Evolutionary conservation across 192 early-diverging fungal genomes (phyloP), one percentile per base, ranked within the genome.

Genomic region (Coemansia sp.): DNA sequence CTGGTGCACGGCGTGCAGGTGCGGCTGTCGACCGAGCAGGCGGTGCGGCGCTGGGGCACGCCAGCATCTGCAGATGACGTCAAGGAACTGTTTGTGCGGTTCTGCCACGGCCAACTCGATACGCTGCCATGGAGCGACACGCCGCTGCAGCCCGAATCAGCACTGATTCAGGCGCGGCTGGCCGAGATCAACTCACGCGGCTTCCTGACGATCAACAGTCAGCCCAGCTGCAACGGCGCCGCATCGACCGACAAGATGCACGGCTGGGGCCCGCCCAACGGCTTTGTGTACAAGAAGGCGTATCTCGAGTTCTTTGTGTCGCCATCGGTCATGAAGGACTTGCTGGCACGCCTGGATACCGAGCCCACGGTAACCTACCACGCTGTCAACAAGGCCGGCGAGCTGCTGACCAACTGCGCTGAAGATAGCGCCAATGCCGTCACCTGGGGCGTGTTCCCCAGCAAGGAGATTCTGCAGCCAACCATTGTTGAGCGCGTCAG

Each of bases 391-490:
- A 87, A 90, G 71, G 24, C 86, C 57, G 96, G 97, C 53, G 91
- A 99, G 64, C 81, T 99, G 68, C 78, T 82, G 52, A 95, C 95
- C 39, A 99, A 99, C 80, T 91, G 88, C 52, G 78, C 87, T 27
- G 85, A 80, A 35, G 94, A 95, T 73, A 85, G 86, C 13, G 91
- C 96, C 23, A 99, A 96, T 69, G 96, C 96, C 7, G 94, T 98
- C 37, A 98, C 96, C 12, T 98, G 96, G 96, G 96, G 96, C 48
- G 94, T 98, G 29, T 98, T 98, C 89, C 94, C 94, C 1, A 94
- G 94, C 48, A 92, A 94, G 69, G 96, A 98, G 78, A 93, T 98
- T 57, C 81, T 96, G 49, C 96, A 98, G 82, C 94, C 94, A 14
- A 98, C 96, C 18, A 90, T 98, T 73, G 94, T 98, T 48, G 96